Percentiles rank a stretch among this genome's conserved stretches.
Evolutionary conservation across 495 filamentous ascomycete species (phyloP).

Genomic region (Trichoderma asperelloides): DNA sequence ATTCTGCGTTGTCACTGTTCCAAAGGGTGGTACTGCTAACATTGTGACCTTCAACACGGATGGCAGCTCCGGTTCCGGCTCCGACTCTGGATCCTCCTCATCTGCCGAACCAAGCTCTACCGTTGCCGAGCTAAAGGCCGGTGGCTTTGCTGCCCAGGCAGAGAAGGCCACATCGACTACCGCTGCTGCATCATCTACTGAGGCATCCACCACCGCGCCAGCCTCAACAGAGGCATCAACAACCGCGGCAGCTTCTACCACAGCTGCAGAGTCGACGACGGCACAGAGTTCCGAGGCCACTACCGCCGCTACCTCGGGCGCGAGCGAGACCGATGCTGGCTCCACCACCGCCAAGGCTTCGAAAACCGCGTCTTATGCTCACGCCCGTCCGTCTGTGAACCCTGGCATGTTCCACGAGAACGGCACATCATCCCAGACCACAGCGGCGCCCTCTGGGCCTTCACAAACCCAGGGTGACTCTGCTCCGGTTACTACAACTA

Average conservation of each 20-base stretch:
- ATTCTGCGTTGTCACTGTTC: conserved; percentile 74
- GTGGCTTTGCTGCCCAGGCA: conserved; percentile 6
- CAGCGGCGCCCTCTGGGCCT: background rate
- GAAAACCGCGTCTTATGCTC: conserved; percentile 13
- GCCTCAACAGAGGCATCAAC: conserved; percentile 14
- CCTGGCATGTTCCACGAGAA: conserved; percentile 28
- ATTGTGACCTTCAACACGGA: conserved; percentile 52
- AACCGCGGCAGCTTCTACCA: conserved; percentile 15
- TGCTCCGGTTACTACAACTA: conserved; percentile 17
- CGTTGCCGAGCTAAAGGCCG: background rate
- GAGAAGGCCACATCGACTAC: conserved; percentile 12
- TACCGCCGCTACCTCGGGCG: conserved; percentile 3
- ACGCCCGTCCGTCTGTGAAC: background rate
- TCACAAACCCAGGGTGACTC: background rate
- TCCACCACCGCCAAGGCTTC: conserved; percentile 12
- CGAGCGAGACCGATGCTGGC: background rate
- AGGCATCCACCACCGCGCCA: conserved; percentile 14
- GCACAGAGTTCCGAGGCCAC: background rate
- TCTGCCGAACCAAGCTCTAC: background rate
- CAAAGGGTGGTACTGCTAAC: conserved; percentile 55
- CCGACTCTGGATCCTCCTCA: background rate
- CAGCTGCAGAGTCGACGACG: conserved; percentile 10
- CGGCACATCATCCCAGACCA: conserved; percentile 12
- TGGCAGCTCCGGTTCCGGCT: conserved; percentile 17
- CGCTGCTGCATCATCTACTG: background rate